A percentile compares a stretch with the other conserved stretches of the same genome.
Conservation (phyloP, 352 stramenopile genomes). For the Globisporangium polare region DNA sequence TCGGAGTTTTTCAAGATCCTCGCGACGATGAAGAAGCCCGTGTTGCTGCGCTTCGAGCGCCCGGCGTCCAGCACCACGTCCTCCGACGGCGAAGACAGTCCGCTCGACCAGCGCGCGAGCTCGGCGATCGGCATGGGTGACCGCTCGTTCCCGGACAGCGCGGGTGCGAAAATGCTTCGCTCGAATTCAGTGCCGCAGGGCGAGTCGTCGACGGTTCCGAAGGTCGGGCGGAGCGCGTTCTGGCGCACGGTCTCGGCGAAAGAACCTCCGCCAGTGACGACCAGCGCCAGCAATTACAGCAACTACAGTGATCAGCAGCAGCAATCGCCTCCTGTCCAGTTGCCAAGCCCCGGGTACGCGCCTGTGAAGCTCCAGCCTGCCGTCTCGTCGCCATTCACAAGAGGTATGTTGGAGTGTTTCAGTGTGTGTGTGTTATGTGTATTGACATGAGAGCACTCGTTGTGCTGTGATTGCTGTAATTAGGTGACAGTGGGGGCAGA, state of each 20-base stretch:
- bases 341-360: not conserved
- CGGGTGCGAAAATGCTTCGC: slow-evolving; percentile 35
- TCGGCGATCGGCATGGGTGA: slow-evolving; percentile 29
- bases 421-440: not conserved
- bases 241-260: slow-evolving; percentile 45
- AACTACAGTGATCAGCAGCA: not conserved
- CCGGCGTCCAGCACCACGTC: slow-evolving; percentile 39
- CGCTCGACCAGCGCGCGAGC: slow-evolving; percentile 42
- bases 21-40: slow-evolving; percentile 87
- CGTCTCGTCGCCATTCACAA: not conserved
- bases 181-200: slow-evolving; percentile 57
- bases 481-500: slow-evolving; percentile 1
- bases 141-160: slow-evolving; percentile 26
- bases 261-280: slow-evolving; percentile 22
- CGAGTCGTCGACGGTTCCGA: slow-evolving; percentile 26
- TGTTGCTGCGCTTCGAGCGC: slow-evolving; percentile 79
- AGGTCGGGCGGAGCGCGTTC: slow-evolving; percentile 45
- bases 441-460: not conserved
- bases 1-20: slow-evolving; percentile 89
- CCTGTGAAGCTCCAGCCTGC: not conserved
- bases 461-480: not conserved
- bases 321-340: not conserved
- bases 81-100: slow-evolving; percentile 41
- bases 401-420: slow-evolving; percentile 2
- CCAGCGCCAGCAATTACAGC: not conserved